phyloP scores from a whole-genome alignment of 331 rosid species.

The Acacia concinna region DNA sequence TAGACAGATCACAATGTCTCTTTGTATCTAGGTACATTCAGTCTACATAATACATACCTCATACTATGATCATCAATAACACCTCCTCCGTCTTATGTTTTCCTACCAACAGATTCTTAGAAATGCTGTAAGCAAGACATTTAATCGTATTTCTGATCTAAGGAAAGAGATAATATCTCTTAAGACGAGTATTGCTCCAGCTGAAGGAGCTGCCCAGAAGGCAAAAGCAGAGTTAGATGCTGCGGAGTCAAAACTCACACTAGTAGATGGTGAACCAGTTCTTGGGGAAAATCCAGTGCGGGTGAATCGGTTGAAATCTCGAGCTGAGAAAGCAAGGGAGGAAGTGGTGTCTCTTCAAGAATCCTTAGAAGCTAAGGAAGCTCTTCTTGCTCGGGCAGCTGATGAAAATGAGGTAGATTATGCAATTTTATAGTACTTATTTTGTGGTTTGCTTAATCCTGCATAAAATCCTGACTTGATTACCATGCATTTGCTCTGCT shows the following conservation, averaged over 20 bases:
- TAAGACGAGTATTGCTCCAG: constrained; percentile 57
- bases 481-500: not conserved
- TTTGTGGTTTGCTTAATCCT: not conserved
- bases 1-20: not conserved
- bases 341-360: constrained; percentile 68
- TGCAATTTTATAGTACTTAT: not conserved
- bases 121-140: constrained; percentile 85
- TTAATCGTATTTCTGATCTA: constrained; percentile 90
- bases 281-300: constrained; percentile 84
- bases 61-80: constrained; percentile 1
- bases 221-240: constrained; percentile 64
- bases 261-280: constrained; percentile 95
- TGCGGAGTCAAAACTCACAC: constrained; percentile 82
- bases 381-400: constrained; percentile 82
- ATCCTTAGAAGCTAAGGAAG: constrained; percentile 90
- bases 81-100: not conserved
- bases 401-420: constrained; percentile 85
- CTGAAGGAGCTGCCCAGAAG: constrained; percentile 69
- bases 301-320: constrained; percentile 76
- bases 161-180: constrained; percentile 82
- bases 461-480: not conserved
- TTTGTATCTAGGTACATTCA: not conserved
- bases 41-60: not conserved
- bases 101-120: constrained; percentile 63
- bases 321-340: constrained; percentile 75